Base-by-base conservation (phyloP, 2,329 filamentous ascomycete species). In the Pseudofabraea citricarpa region DNA sequence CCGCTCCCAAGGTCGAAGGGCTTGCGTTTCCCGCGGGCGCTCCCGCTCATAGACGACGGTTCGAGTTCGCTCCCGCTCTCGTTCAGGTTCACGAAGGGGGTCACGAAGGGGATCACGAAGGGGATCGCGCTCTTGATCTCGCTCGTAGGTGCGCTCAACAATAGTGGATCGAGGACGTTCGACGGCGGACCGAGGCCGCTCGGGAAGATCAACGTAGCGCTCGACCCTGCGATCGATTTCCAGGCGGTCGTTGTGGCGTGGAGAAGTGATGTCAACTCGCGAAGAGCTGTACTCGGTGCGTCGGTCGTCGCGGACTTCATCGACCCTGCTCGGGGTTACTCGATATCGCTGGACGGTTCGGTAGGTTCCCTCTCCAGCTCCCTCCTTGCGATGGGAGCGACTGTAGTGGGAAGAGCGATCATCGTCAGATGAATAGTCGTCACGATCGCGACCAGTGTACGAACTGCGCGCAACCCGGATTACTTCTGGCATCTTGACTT, bases 31-130 rank as follows among this genome's bases (percentile, higher is more conserved):
- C 24, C 66, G 64, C 4, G 73, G 68, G 63, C 71, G 72, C 36
- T 75, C 71, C 44, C 68, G 50, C 32, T 70, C 68, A 47, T 65
- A 69, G 22, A 65, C 60, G 18, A 64, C 52, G 16, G 64, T 64
- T 40, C 60, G 50, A 9, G 54, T 55, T 24, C 50, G 52, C 43
- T 59, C 56, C 6, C 53, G 47, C 36, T 48, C 40, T n/a, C n/a
- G n/a, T n/a, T n/a, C n/a, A 16, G 43, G 71, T 42, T 74, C 71
- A 38, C 66, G 60, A 42, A 43, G 46, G 7, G 47, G 46, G 26
- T 65, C 65, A 41, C 61, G 29, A n/a, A n/a, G n/a, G 19, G 43
- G 71, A 41, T 74, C 71, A 38, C 66, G 60, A 42, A 43, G 46
- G 7, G 47, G 46, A 26, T 65, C 65, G 41, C 61, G 29, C 16